Evolutionary conservation across 2,329 filamentous ascomycete species (phyloP).

Genomic region (Aureobasidium sp.): DNA sequence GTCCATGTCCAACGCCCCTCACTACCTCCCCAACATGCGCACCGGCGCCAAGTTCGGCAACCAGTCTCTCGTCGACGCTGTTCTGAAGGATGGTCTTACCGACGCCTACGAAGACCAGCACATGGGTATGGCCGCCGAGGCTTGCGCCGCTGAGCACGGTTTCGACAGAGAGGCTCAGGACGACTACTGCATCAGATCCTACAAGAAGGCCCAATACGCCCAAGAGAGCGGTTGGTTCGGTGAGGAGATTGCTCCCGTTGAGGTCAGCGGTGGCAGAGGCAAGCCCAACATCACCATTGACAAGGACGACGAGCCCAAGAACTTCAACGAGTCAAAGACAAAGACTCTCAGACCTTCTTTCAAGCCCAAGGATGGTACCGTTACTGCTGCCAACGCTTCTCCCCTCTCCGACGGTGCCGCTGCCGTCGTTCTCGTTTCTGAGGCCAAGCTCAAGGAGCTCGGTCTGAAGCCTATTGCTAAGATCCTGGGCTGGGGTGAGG

Average conservation of each 20-base stretch:
- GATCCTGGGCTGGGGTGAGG: conserved; percentile 96
- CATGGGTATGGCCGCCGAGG: conserved; percentile 90
- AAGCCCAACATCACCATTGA: conserved; percentile 77
- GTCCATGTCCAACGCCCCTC: conserved; percentile 96
- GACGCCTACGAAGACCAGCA: conserved; percentile 95
- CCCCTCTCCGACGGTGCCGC: conserved; percentile 93
- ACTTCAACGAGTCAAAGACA: conserved; percentile 51
- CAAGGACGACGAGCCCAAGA: conserved; percentile 92
- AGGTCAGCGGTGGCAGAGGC: conserved; percentile 78
- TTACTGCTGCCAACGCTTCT: conserved; percentile 93
- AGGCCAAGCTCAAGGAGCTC: conserved; percentile 87
- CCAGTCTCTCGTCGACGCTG: conserved; percentile 77
- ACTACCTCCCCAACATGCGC: conserved; percentile 86
- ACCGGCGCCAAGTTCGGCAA: conserved; percentile 90
- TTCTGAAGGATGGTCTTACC: conserved; percentile 88
- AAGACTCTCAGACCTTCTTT: conserved; percentile 59
- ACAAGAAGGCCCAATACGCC: conserved; percentile 86
- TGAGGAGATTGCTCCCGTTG: conserved; percentile 79
- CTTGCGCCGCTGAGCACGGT: conserved; percentile 76
- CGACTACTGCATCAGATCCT: conserved; percentile 88
- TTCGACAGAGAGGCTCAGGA: conserved; percentile 83
- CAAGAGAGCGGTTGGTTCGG: conserved; percentile 73
- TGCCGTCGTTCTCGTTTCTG: conserved; percentile 86
- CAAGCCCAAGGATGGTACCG: conserved; percentile 75
- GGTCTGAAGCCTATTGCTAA: conserved; percentile 87